A percentile compares a stretch with the other conserved stretches of the same genome.
These are phyloP conservation scores for Jacaranda copaia DNA, from an alignment of 257 asterid genomes.

Conservation along the genomic window DNA sequence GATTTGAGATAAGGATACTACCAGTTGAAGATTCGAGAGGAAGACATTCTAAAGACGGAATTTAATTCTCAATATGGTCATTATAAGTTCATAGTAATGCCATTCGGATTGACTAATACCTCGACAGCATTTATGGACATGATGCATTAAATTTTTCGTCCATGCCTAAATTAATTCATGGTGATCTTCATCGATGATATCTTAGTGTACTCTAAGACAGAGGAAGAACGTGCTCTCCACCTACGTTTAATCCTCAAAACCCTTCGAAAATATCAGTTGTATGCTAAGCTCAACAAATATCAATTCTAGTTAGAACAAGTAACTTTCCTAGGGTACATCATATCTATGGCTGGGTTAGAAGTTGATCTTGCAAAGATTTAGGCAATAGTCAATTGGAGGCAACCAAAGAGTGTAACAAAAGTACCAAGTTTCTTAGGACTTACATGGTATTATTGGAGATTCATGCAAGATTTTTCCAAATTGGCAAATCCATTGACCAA, in stretches of 20 bases:
- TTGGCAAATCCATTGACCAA: not conserved
- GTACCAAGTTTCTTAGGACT: not conserved
- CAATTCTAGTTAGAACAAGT: too few species aligned
- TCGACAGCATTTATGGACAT: too few species aligned
- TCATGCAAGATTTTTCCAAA: not conserved
- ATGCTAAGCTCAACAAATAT: too few species aligned
- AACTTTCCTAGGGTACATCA: too few species aligned
- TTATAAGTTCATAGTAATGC: too few species aligned
- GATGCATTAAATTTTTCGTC: not conserved
- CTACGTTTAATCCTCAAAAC: not conserved
- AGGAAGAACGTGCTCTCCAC: not conserved
- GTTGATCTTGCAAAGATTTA: too few species aligned
- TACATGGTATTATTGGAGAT: not conserved
- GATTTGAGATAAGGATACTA: not conserved
- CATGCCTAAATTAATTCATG: not conserved
- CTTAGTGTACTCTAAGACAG: not conserved
- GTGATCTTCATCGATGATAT: conserved; percentile 5
- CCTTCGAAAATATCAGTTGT: too few species aligned
- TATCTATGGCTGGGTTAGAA: too few species aligned
- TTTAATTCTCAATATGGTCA: too few species aligned
- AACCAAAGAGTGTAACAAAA: not conserved
- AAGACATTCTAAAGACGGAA: not conserved
- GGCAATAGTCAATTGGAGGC: not conserved
- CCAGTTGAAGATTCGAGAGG: not conserved
- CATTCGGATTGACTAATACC: too few species aligned